Conservation (phyloP, 139 green algal genomes). For the Micractinium conductrix region DNA sequence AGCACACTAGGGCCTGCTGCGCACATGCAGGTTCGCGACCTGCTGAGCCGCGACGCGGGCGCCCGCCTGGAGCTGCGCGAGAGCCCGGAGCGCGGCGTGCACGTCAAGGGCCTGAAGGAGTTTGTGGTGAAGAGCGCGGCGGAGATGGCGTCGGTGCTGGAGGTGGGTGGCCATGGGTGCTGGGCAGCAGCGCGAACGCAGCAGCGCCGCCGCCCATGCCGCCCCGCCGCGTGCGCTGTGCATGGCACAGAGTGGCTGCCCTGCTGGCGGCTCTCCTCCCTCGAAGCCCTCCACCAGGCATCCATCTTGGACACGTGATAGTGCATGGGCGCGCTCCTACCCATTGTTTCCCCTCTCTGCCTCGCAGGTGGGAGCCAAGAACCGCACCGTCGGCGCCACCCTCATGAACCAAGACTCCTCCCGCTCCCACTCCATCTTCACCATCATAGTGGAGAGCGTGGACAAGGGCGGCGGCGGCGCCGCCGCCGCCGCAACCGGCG, state of each 20-base stretch:
- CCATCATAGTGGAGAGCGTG: slow-evolving; percentile 93
- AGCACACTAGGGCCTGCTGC: too few species aligned
- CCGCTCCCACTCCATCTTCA: slow-evolving; percentile 98
- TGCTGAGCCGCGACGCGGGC: slow-evolving; percentile 76
- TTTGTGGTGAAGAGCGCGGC: slow-evolving; percentile 75
- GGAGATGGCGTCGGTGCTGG: slow-evolving; percentile 87
- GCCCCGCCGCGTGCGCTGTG: too few species aligned
- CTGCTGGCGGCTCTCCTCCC: not conserved
- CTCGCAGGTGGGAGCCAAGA: slow-evolving; percentile 69
- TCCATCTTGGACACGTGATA: too few species aligned
- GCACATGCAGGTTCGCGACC: slow-evolving; percentile 83
- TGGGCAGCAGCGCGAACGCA: not conserved
- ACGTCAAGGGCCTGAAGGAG: slow-evolving; percentile 79
- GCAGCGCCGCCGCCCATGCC: too few species aligned
- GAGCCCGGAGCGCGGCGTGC: slow-evolving; percentile 72
- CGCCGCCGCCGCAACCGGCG: not conserved
- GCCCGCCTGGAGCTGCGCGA: slow-evolving; percentile 86
- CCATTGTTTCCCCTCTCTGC: slow-evolving; percentile 20
- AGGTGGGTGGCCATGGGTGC: slow-evolving; percentile 65
- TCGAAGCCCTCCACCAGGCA: too few species aligned
- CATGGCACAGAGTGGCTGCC: not conserved
- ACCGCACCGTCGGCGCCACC: slow-evolving; percentile 83
- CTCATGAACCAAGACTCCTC: slow-evolving; percentile 91
- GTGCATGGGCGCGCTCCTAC: too few species aligned
- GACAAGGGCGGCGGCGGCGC: slow-evolving; percentile 26